These are phyloP conservation scores for Umbelopsis sp. DNA, from an alignment of 192 early-diverging fungal species.

Conservation along the genomic window DNA sequence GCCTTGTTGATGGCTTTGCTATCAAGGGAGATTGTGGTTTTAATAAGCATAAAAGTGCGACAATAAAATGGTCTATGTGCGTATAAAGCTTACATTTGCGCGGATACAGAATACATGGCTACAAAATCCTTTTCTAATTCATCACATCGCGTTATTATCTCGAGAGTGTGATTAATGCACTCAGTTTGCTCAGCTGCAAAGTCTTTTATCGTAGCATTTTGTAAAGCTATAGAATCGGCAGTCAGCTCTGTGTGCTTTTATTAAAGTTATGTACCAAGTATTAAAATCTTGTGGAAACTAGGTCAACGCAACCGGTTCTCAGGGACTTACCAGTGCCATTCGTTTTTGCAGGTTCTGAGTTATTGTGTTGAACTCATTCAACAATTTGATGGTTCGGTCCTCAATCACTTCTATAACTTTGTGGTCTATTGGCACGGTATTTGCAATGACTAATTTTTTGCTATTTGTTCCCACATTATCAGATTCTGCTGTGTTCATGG, in stretches of 20 bases:
- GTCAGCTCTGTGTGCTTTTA: slow-evolving; percentile 7
- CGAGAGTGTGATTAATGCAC: slow-evolving; percentile 26
- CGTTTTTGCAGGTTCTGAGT: neutral
- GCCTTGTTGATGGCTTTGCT: slow-evolving; percentile 10
- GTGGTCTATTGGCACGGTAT: slow-evolving; percentile 6
- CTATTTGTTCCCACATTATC: too few relatives aligned
- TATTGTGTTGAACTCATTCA: neutral
- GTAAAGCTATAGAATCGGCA: slow-evolving; percentile 16
- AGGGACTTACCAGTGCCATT: neutral
- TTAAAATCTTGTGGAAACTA: neutral
- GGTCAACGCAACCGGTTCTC: neutral
- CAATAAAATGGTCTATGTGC: neutral
- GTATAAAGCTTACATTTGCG: slow-evolving; percentile 4
- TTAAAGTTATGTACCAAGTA: neutral
- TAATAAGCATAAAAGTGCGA: neutral
- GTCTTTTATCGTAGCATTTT: slow-evolving; percentile 22
- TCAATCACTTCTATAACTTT: slow-evolving; percentile 7
- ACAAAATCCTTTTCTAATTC: slow-evolving; percentile 41
- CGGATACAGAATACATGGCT: slow-evolving; percentile 12
- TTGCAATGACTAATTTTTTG: slow-evolving; percentile 9
- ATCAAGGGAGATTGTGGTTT: neutral
- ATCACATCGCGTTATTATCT: slow-evolving; percentile 38
- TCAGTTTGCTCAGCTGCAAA: slow-evolving; percentile 14
- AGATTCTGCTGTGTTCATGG: too few relatives aligned
- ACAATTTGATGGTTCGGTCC: neutral